phyloP scores from a whole-genome alignment of 148 eudicot genomes.

The Chenopodium berlandieri region DNA sequence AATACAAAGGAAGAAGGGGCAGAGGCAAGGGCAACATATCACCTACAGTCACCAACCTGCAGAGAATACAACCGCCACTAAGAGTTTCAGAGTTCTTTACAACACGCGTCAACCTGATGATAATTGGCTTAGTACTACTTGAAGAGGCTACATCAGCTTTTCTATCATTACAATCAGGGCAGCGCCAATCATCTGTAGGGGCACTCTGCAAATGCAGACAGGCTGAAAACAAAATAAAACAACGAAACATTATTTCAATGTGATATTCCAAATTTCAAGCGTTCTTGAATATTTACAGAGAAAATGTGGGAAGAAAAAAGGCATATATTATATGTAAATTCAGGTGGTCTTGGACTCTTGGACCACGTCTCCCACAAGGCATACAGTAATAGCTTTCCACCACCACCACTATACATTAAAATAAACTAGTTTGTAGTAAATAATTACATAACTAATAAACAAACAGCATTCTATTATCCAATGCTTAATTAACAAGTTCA shows the following conservation, averaged over 20 bases:
- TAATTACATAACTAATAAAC: too few species aligned
- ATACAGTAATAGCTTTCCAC: not conserved
- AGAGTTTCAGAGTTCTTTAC: conserved; percentile 68
- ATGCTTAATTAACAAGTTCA: not conserved
- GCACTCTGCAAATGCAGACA: conserved; percentile 60
- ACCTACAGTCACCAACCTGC: conserved; percentile 61
- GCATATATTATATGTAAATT: too few species aligned
- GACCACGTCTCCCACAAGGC: not conserved
- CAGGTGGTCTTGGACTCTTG: not conserved
- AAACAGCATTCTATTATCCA: not conserved
- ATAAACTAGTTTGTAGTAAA: too few species aligned
- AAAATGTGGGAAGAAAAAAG: not conserved
- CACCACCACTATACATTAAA: too few species aligned
- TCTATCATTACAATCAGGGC: conserved; percentile 55
- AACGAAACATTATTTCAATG: conserved; percentile 10
- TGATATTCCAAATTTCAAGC: not conserved
- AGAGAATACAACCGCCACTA: conserved; percentile 80
- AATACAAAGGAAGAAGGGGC: conserved; percentile 4
- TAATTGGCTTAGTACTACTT: conserved; percentile 45
- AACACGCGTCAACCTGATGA: conserved; percentile 65
- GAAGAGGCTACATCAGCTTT: conserved; percentile 44
- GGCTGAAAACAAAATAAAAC: conserved; percentile 49
- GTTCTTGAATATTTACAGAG: not conserved
- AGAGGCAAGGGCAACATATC: not conserved
- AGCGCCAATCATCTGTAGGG: conserved; percentile 63